Base-by-base conservation (phyloP, 108 stramenopile species). In the Nitzschia sp. region DNA sequence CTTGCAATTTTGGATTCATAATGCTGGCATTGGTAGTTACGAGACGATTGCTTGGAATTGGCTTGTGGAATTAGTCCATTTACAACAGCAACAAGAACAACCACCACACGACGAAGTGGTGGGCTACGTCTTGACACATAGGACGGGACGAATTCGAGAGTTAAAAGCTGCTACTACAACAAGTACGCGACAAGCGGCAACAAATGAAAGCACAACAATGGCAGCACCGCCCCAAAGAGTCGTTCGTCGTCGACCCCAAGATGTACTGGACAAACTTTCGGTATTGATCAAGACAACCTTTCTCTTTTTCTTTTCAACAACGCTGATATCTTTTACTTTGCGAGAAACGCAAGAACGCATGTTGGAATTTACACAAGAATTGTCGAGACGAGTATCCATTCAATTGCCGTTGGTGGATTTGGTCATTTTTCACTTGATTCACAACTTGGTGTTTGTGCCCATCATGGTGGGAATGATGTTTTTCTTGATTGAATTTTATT, bases 321-420 rank as follows among this genome's bases (percentile, higher is more conserved):
- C 92, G 8, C 72, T 98, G 5, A 91, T 97, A 1, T 76, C 79
- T 29, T 97, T 95, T 77, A 96, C 93, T 1, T 82, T 98, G 8
- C 81, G 91, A 25, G 95, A 97, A 80, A 97, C 98, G 42, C 98
- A 98, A 88, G 93, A 92, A 60, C 84, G 97, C n/a, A 97, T 98
- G 98, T 65, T 98, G 42, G 84, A 86, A 46, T 97, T 98, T 68
- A 95, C 97, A 5, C 77, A 90, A 32, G 85, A 90, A 19, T 75
- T 98, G 3, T 89, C 90, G 67, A 60, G 81, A 34, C 79, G 77
- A 5, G 82, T 97, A 2, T 73, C 82, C 1, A 24, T 71, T 5
- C 70, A 82, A 0, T 19, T 83, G 31, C 77, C 87, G 23, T 25
- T 91, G 28, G 75, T 67, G 30, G 78, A 87, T 17, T 74, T 95